Evolutionary conservation across 805 yeast genomes (phyloP).

Genomic region (Metschnikowia lunata): DNA sequence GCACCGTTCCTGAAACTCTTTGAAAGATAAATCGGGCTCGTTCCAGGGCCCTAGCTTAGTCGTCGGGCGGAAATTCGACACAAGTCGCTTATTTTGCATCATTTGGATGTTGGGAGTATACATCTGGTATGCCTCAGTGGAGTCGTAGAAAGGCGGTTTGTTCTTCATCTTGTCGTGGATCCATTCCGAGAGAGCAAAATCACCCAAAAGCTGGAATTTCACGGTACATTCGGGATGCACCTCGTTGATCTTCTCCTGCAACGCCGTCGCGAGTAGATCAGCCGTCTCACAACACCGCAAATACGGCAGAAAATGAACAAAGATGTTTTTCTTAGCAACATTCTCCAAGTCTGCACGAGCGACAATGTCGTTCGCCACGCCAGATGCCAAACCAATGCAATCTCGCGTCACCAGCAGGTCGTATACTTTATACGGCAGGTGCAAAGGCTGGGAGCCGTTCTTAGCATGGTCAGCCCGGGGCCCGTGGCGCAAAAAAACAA

Average conservation of each 20-base stretch:
- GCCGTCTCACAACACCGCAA: constrained; percentile 43
- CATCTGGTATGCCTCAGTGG: constrained; percentile 44
- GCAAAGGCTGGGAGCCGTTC: constrained; percentile 24
- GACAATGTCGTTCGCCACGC: constrained; percentile 28
- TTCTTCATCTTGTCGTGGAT: constrained; percentile 40
- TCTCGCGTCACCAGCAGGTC: constrained; percentile 35
- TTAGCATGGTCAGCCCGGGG: constrained; percentile 37
- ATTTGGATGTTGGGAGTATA: constrained; percentile 40
- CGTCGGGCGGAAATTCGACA: constrained; percentile 41
- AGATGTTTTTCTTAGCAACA: constrained; percentile 17
- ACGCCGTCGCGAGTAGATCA: constrained; percentile 31
- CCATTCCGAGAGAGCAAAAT: constrained; percentile 45
- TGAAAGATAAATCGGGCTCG: constrained; percentile 37
- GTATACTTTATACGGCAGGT: constrained; percentile 25
- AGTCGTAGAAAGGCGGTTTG: constrained; percentile 40
- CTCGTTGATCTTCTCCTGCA: constrained; percentile 21
- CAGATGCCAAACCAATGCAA: constrained; percentile 26
- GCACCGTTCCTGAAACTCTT: constrained; percentile 37
- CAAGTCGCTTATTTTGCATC: constrained; percentile 28
- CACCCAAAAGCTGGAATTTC: constrained; percentile 38
- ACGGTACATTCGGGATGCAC: constrained; percentile 28
- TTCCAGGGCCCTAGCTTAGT: constrained; percentile 40
- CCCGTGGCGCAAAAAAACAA: constrained; percentile 43
- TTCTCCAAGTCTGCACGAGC: constrained; percentile 18
- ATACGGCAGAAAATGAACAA: constrained; percentile 41